A percentile compares a stretch with the other conserved stretches of the same genome.
Conservation (phyloP, 129 eudicot genomes). For the Lactuca sativa region DNA sequence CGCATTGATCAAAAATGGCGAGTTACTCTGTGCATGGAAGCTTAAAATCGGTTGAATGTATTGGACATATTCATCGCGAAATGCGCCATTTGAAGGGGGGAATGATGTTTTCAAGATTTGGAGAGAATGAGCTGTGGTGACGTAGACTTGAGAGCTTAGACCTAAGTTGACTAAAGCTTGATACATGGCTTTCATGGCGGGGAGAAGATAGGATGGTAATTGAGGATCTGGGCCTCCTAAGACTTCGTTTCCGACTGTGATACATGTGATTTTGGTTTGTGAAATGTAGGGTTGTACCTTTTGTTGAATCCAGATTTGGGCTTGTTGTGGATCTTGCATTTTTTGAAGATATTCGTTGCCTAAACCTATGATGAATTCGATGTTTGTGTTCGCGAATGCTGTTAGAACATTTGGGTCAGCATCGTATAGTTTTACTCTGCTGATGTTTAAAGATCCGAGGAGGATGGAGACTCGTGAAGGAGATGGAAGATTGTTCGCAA, state of each 20-base stretch:
- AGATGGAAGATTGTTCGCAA: conserved; percentile 84
- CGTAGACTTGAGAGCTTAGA: conserved; percentile 54
- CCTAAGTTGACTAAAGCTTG: conserved; percentile 66
- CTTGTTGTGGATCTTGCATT: conserved; percentile 64
- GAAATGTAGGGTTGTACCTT: conserved; percentile 70
- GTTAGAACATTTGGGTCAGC: conserved; percentile 76
- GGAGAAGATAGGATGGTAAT: conserved; percentile 46
- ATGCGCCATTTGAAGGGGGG: conserved; percentile 90
- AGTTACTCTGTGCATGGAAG: conserved; percentile 58
- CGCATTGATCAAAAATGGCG: conserved; percentile 85
- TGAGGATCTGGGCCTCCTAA: conserved; percentile 52
- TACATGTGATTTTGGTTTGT: conserved; percentile 70
- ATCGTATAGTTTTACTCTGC: conserved; percentile 79
- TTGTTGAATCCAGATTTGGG: conserved; percentile 78
- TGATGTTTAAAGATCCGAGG: conserved; percentile 64
- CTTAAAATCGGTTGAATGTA: conserved; percentile 64
- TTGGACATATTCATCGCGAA: conserved; percentile 54
- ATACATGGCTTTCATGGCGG: conserved; percentile 78
- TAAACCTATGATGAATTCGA: conserved; percentile 77
- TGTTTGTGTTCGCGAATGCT: conserved; percentile 64
- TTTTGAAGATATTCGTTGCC: conserved; percentile 71
- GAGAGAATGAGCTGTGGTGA: conserved; percentile 84
- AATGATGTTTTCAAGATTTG: conserved; percentile 63
- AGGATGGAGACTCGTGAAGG: conserved; percentile 63
- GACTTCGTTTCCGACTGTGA: conserved; percentile 88